Conservation (phyloP, 805 yeast species). For the Spathaspora passalidarum region DNA sequence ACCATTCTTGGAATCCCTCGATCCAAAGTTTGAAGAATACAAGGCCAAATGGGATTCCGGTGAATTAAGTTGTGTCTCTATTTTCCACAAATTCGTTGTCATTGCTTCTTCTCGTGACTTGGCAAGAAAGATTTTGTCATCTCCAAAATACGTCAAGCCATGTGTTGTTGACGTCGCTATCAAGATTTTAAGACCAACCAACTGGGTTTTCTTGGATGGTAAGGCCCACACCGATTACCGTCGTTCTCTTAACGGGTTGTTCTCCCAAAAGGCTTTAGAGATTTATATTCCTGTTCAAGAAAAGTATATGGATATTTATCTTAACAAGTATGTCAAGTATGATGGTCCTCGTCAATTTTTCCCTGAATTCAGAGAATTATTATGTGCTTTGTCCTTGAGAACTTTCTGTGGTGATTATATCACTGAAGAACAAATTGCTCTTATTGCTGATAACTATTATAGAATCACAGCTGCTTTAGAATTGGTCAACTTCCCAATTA, state of each 20-base stretch:
- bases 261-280: constrained; percentile 79
- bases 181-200: constrained; percentile 89
- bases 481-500: constrained; percentile 95
- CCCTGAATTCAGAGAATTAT: constrained; percentile 91
- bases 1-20: constrained; percentile 89
- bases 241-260: constrained; percentile 83
- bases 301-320: constrained; percentile 75
- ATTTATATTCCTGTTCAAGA: constrained; percentile 85
- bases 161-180: constrained; percentile 97
- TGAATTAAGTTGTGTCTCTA: constrained; percentile 92
- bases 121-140: constrained; percentile 79
- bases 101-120: constrained; percentile 87
- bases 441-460: constrained; percentile 89
- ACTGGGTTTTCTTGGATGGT: constrained; percentile 98
- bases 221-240: constrained; percentile 94
- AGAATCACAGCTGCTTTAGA: constrained; percentile 93
- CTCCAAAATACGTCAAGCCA: constrained; percentile 89
- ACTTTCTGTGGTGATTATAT: constrained; percentile 96
- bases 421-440: constrained; percentile 84
- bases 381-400: constrained; percentile 90
- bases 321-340: constrained; percentile 61
- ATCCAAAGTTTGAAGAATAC: constrained; percentile 94
- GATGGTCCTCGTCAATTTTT: constrained; percentile 75
- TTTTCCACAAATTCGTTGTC: constrained; percentile 96
- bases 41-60: constrained; percentile 93